Conservation (phyloP, 2,329 filamentous ascomycete genomes). For the Biscogniauxia mediterranea region DNA sequence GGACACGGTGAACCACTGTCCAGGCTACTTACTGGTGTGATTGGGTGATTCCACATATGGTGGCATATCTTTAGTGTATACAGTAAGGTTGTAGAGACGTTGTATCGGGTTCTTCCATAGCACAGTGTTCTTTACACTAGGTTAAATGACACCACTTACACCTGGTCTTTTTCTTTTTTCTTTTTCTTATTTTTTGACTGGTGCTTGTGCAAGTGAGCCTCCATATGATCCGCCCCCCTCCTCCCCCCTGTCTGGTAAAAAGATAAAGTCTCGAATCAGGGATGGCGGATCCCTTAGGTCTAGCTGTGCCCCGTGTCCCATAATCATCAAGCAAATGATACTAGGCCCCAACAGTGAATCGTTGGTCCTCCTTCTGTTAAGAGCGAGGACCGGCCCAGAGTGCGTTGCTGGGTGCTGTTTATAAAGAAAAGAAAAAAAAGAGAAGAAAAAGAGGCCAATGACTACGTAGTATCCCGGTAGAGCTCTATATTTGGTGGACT, state of each 20-base stretch:
- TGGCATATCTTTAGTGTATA: too few relatives aligned
- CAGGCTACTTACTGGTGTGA: not conserved
- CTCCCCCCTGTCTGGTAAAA: not conserved
- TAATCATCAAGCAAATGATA: not conserved
- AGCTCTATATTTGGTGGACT: slow-evolving; percentile 2
- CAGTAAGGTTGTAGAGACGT: not conserved
- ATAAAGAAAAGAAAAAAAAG: too few relatives aligned
- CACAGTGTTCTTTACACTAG: not conserved
- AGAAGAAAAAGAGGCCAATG: not conserved
- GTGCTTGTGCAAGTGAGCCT: not conserved
- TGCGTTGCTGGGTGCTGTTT: not conserved
- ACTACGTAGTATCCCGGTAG: not conserved
- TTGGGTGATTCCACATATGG: not conserved
- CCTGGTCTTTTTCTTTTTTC: not conserved
- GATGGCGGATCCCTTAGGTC: not conserved
- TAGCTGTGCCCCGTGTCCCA: not conserved
- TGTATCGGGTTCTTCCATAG: not conserved
- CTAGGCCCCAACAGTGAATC: not conserved
- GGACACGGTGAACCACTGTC: not conserved
- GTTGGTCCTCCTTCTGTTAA: not conserved
- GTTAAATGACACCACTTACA: too few relatives aligned
- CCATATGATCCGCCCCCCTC: not conserved
- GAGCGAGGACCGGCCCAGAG: not conserved
- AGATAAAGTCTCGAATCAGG: not conserved
- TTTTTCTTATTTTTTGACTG: not conserved